phyloP scores from a whole-genome alignment of 306 rosid species.

The Quercus parvula region DNA sequence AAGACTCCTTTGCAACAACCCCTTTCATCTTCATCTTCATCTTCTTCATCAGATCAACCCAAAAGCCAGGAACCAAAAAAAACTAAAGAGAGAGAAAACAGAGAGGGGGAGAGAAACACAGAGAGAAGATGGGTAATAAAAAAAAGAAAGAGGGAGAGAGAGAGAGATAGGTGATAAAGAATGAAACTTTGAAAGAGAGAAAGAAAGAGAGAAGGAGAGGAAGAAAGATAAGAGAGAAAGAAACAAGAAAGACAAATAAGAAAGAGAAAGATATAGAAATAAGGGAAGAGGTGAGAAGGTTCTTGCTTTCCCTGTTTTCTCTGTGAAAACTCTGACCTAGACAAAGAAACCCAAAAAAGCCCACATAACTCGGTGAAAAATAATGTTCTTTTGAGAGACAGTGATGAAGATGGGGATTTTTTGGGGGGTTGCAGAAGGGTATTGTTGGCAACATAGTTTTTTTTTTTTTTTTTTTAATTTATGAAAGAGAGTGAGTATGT shows the following conservation, averaged over 20 bases:
- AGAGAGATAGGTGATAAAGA: conserved; percentile 5
- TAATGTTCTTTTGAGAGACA: conserved; percentile 65
- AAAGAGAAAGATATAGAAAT: conserved; percentile 1
- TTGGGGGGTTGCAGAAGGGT: conserved; percentile 99
- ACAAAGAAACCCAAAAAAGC: conserved; percentile 85
- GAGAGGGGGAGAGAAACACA: conserved; percentile 4
- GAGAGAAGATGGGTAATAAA: conserved; percentile 9
- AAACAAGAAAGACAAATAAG: background rate
- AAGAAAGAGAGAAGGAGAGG: background rate
- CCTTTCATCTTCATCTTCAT: conserved; percentile 93
- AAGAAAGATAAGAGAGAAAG: background rate
- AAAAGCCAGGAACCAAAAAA: conserved; percentile 17
- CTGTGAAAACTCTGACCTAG: conserved; percentile 96
- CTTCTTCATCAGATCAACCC: conserved; percentile 73
- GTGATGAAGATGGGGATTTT: conserved; percentile 95
- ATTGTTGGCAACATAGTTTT: conserved; percentile 63
- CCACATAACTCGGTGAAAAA: conserved; percentile 99
- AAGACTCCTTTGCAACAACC: conserved; percentile 39
- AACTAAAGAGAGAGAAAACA: background rate
- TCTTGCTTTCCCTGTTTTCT: conserved; percentile 84
- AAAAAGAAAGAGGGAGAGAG: conserved; percentile 22
- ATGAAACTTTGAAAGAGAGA: conserved; percentile 22
- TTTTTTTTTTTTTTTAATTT: background rate
- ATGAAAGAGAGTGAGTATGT: conserved; percentile 33
- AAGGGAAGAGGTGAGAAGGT: conserved; percentile 49